A percentile compares a stretch with the other conserved stretches of the same genome.
These are phyloP conservation scores for Bullera alba DNA, from an alignment of 768 basidiomycete species.

Conservation along the genomic window DNA sequence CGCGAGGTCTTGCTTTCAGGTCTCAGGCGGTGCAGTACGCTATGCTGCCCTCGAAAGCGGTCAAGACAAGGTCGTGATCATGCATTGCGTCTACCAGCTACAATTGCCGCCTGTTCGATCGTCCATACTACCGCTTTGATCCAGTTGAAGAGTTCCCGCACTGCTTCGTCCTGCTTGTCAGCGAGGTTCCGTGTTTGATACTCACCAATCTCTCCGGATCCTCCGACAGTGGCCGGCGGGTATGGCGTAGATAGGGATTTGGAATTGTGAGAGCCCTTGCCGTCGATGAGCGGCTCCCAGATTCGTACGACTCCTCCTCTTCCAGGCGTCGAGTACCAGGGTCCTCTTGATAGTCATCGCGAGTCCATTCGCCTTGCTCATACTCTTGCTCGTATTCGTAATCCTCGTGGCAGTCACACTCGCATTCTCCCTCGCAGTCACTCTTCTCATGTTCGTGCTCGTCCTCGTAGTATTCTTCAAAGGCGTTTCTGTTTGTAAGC, in stretches of 20 bases:
- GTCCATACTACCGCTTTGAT: conserved; percentile 45
- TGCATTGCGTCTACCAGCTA: conserved; percentile 20
- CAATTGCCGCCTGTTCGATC: conserved; percentile 42
- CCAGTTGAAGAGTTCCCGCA: conserved; percentile 44
- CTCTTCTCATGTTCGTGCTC: conserved; percentile 16
- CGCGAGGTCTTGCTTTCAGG: conserved; percentile 80
- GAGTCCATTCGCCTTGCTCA: conserved; percentile 1
- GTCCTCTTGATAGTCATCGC: conserved; percentile 7
- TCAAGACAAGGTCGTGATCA: conserved; percentile 24
- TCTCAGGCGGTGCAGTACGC: conserved; percentile 84
- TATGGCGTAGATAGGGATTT: conserved; percentile 3
- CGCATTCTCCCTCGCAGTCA: conserved; percentile 18
- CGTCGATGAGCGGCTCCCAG: too few relatives aligned
- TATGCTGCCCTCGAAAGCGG: too few relatives aligned
- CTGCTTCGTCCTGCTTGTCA: conserved; percentile 35
- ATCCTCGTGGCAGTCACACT: conserved; percentile 18
- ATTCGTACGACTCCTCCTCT: too few relatives aligned
- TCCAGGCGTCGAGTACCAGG: too few relatives aligned
- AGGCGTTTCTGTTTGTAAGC: not conserved
- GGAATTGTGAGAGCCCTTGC: not conserved
- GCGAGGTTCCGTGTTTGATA: not conserved
- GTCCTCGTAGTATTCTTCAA: conserved; percentile 19
- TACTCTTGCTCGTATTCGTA: conserved; percentile 11
- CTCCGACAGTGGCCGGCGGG: conserved; percentile 14
- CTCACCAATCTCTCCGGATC: conserved; percentile 40